Evolutionary conservation across 208 protist species (phyloP), one percentile per base, ranked within the genome.

Genomic region (Acanthamoeba lugdunensis): DNA sequence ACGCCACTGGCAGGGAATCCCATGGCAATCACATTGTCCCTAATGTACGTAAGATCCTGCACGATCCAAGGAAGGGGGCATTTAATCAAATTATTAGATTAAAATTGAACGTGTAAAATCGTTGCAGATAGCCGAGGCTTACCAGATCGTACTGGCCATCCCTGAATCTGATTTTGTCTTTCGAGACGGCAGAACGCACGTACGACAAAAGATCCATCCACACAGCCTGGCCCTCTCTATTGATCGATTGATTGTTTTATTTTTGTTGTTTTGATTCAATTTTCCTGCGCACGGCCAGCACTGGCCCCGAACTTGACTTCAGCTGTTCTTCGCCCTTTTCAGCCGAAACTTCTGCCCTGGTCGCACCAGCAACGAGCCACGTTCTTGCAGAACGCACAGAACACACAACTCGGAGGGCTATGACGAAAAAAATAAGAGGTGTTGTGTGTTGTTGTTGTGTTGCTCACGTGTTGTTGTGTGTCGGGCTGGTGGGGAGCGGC

Each of bases 11-110:
- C 84, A 28, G 94, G 94, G n/a, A 94, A 77, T 13, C 92, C 93
- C 94, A 95, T 95, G 6, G 94, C 94, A 75, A 92, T 79, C 1
- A 92, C 63, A 33, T 85, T 85, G 6, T 65, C 56, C 33, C 97
- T 97, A 50, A 98, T 97, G 94, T 98, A 99, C 25, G 97, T 96
- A 28, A 98, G 95, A 93, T 99, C 98, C 9, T 98, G 95, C 73
- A 98, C 96, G 65, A 96, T 97, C 3, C 95, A 96, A 48, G 13
- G 28, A 45, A 28, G 23, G 13, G 30, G 65, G 65, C 23, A 11
- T 14, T 33, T 73, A n/a, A n/a, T 73, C 21, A 73, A 37, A 73
- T 73, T 6, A 73, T 28, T n/a, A n/a, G 48, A 77, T 33, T 77
- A 6, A 33, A 79, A 45, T 28, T 21, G n/a, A 67, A 67, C 0